Conservation (phyloP, 768 basidiomycete genomes). For the Rhodotorula diobovata region DNA sequence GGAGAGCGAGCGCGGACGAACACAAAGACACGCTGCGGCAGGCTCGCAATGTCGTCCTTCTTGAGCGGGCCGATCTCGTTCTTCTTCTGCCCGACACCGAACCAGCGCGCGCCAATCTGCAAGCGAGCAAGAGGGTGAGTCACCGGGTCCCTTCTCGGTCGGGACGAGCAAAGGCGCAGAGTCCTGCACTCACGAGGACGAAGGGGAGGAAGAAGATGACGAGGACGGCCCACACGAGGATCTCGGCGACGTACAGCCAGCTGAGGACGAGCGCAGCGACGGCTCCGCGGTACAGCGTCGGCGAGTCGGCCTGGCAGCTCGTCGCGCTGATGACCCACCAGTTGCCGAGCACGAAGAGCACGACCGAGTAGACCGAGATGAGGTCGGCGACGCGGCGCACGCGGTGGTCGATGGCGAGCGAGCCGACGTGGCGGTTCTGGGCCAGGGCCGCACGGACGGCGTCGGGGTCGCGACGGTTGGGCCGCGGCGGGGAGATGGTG, state of each 20-base stretch:
- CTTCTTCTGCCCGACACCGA: conserved; percentile 38
- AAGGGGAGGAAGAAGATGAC: conserved; percentile 41
- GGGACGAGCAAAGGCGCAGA: no score
- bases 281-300: conserved; percentile 31
- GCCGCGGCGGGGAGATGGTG: conserved; percentile 2
- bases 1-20: neutral
- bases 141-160: no score
- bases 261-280: conserved; percentile 33
- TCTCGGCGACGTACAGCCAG: conserved; percentile 36
- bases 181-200: conserved; percentile 12
- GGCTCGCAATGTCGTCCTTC: conserved; percentile 36
- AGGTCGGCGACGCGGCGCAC: conserved; percentile 13
- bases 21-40: conserved; percentile 25
- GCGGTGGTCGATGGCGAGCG: neutral
- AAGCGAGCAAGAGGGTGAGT: no score
- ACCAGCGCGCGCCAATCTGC: conserved; percentile 30
- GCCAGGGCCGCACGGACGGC: conserved; percentile 10
- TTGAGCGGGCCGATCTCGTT: conserved; percentile 40
- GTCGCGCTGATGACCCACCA: conserved; percentile 26
- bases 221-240: conserved; percentile 40
- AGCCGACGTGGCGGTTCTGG: conserved; percentile 6
- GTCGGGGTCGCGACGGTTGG: neutral
- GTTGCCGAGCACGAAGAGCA: conserved; percentile 34
- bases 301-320: conserved; percentile 5
- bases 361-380: conserved; percentile 12